Evolutionary conservation across 2,329 filamentous ascomycete genomes (phyloP), one percentile per base, ranked within the genome.

Genomic region (Ceratocystis diversiconidia): DNA sequence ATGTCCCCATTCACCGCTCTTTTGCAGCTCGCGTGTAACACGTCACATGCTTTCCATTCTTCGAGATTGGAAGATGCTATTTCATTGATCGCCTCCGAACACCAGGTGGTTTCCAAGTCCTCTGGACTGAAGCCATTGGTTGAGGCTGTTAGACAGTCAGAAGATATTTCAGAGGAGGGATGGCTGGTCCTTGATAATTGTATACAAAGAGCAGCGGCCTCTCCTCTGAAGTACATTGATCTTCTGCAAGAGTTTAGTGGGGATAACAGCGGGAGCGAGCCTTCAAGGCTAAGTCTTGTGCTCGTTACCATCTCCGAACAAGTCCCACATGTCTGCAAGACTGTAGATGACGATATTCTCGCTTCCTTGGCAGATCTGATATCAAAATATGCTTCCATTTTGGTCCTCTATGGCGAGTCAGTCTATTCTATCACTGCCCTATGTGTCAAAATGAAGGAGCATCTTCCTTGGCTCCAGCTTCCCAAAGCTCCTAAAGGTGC

Each of bases 141-240:
- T 12, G 59, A 65, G 50, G 66, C 66, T 32, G 61, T 65, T n/a
- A 52, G 66, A 63, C 62, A 65, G 22, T 60, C 63, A 1, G 70
- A 70, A 4, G 61, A 66, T 36, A 61, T 66, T n/a, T 73, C 73
- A 12, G 74, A 79, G 69, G 74, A 77, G 15, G 70, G 91, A 0
- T 88, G 88, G 76, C 74, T 78, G 0, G 95, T 94, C 71, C 73
- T 96, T 30, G 92, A 96, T 71, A 91, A 95, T 68, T 95, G 90
- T 73, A 79, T 89, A 63, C 84, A 84, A 36, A 84, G 92, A 28
- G 89, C 89, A 70, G 85, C 86, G 17, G 85, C 77, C 1, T 86
- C 87, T 28, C 88, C 90, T 0, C 86, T 95, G 71, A 95, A 90
- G 72, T 92, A 96, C 71, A 84, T 94, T 32, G 88, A 94, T 68